Percentiles rank a stretch among this genome's conserved stretches.
These are phyloP conservation scores for Penicillium sp. DNA, from an alignment of 2,329 filamentous ascomycete species.

Conservation along the genomic window DNA sequence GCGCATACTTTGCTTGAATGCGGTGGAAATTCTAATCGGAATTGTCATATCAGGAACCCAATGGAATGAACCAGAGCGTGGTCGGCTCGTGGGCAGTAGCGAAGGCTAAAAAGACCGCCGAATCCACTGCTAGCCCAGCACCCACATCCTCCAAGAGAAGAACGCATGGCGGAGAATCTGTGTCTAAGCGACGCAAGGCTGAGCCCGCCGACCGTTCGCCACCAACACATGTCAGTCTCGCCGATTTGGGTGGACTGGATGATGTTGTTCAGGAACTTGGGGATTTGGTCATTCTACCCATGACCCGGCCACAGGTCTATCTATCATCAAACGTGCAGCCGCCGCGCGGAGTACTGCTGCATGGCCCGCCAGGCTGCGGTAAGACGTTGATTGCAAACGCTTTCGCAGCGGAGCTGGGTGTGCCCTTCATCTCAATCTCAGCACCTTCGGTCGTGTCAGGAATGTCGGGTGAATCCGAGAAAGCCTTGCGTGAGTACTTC, in stretches of 20 bases:
- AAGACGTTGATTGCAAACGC: conserved; percentile 83
- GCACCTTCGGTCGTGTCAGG: conserved; percentile 78
- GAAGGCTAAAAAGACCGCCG: conserved; percentile 35
- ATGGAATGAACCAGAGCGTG: conserved; percentile 66
- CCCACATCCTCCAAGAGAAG: conserved; percentile 51
- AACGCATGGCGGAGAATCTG: conserved; percentile 64
- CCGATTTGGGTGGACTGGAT: conserved; percentile 74
- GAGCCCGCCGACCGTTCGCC: conserved; percentile 60
- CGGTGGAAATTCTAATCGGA: background rate
- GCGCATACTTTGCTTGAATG: background rate
- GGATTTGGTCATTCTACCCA: conserved; percentile 69
- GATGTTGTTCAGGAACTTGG: conserved; percentile 67
- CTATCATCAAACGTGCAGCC: conserved; percentile 64
- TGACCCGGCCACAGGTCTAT: conserved; percentile 67
- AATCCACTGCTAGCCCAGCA: conserved; percentile 23
- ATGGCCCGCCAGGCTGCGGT: conserved; percentile 81
- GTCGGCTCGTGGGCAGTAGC: conserved; percentile 57
- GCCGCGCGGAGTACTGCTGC: conserved; percentile 71
- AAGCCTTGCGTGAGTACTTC: conserved; percentile 78
- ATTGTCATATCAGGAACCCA: conserved; percentile 45
- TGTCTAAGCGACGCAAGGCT: conserved; percentile 63
- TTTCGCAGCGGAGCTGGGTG: conserved; percentile 70
- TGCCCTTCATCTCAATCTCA: conserved; percentile 78
- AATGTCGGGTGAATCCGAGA: conserved; percentile 87
- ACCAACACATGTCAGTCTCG: conserved; percentile 64